Evolutionary conservation across 106 monocot genomes (phyloP).

Genomic region (Platanthera guangdongensis): DNA sequence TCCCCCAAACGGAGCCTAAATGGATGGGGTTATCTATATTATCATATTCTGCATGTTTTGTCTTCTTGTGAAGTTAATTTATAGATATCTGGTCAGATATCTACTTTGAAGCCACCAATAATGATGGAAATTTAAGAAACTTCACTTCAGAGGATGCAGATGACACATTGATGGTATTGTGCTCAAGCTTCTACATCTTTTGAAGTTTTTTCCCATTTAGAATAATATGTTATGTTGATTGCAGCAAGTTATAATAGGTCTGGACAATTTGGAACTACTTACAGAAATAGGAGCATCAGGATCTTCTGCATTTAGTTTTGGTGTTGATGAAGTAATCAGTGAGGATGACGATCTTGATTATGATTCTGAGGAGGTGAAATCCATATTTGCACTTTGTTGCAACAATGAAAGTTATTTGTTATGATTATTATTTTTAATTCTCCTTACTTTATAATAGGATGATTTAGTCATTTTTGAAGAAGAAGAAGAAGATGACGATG

Average conservation of each 20-base stretch:
- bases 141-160: constrained; percentile 52
- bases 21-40: neutral
- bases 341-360: constrained; percentile 46
- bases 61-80: constrained; percentile 22
- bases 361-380: constrained; percentile 54
- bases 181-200: neutral
- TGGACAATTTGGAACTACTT: constrained; percentile 61
- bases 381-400: neutral
- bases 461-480: constrained; percentile 42
- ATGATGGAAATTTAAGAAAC: constrained; percentile 53
- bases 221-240: constrained; percentile 14
- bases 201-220: constrained; percentile 11
- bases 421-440: neutral
- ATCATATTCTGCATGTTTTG: neutral
- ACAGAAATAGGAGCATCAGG: constrained; percentile 45
- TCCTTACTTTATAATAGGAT: constrained; percentile 24
- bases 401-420: neutral
- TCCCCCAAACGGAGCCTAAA: neutral
- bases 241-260: constrained; percentile 81
- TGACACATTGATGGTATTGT: constrained; percentile 68
- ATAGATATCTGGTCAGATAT: constrained; percentile 65
- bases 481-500: constrained; percentile 51
- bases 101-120: constrained; percentile 54
- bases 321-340: constrained; percentile 31
- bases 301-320: constrained; percentile 46